These are phyloP conservation scores for Picea glauca DNA, from an alignment of 75 land plant species.

Conservation along the genomic window DNA sequence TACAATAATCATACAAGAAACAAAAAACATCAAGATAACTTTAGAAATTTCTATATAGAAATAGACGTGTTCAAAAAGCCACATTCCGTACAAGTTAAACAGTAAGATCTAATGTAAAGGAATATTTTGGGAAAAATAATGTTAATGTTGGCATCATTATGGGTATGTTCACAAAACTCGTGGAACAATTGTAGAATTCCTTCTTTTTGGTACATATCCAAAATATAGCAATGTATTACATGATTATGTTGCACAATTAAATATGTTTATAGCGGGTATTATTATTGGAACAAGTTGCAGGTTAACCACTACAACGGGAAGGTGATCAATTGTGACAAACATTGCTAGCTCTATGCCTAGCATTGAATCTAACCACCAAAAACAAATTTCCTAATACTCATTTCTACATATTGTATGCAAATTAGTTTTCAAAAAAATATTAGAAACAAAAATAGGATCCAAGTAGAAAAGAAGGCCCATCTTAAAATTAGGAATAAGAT, in stretches of 20 bases:
- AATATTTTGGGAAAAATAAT: not conserved
- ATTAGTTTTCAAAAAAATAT: no score
- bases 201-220: not conserved
- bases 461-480: no score
- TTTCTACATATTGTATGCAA: no score
- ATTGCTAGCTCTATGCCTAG: no score
- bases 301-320: no score
- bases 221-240: not conserved
- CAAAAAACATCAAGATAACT: not conserved
- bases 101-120: not conserved
- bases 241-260: not conserved
- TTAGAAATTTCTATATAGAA: not conserved
- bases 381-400: no score
- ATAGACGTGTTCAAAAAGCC: not conserved
- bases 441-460: no score
- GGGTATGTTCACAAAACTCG: not conserved
- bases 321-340: no score
- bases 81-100: not conserved
- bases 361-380: no score
- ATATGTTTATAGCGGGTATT: no score
- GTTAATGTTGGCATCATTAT: not conserved
- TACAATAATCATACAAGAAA: not conserved
- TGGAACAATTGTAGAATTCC: not conserved
- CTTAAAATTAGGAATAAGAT: no score
- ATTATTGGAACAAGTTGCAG: no score